A percentile compares a stretch with the other conserved stretches of the same genome.
Conservation (phyloP, 352 stramenopile species). For the Phytophthora fragariaefolia region DNA sequence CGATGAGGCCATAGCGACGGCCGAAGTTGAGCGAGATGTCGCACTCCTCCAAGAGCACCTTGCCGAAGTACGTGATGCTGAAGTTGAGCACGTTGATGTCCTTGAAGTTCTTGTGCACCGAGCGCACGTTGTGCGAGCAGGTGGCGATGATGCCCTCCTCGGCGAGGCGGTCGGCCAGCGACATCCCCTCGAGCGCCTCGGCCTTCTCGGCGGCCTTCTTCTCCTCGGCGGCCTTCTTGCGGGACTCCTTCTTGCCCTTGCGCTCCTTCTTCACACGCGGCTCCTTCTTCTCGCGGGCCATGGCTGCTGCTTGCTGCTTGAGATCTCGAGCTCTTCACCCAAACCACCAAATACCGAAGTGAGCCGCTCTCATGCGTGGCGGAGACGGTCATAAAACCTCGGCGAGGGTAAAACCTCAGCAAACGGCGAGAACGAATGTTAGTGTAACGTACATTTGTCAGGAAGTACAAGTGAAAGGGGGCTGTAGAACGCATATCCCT, state of each 20-base stretch:
- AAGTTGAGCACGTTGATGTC: conserved; percentile 99
- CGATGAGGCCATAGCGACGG: conserved; percentile 97
- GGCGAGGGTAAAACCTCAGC: conserved; percentile 22
- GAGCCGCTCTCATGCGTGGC: conserved; percentile 28
- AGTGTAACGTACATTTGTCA: background rate
- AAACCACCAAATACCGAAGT: conserved; percentile 44
- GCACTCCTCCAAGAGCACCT: conserved; percentile 96
- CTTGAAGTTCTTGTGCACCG: conserved; percentile 95
- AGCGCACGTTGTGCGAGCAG: conserved; percentile 93
- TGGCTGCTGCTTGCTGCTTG: conserved; percentile 22
- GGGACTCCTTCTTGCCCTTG: conserved; percentile 78
- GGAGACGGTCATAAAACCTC: too few species aligned
- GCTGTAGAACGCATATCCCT: conserved; percentile 17
- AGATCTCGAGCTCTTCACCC: conserved; percentile 25
- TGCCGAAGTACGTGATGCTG: conserved; percentile 96
- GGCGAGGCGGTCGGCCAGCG: conserved; percentile 89
- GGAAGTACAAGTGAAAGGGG: background rate
- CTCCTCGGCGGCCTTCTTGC: conserved; percentile 79
- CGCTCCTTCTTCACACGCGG: conserved; percentile 79
- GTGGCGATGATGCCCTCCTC: conserved; percentile 96
- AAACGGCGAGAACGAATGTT: conserved; percentile 1
- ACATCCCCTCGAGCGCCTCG: conserved; percentile 73
- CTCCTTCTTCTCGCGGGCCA: conserved; percentile 52
- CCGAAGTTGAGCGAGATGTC: conserved; percentile 98
- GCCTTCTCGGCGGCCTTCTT: conserved; percentile 80